Conservation (phyloP, 2,329 filamentous ascomycete genomes). For the Alternaria angustiovoidea region DNA sequence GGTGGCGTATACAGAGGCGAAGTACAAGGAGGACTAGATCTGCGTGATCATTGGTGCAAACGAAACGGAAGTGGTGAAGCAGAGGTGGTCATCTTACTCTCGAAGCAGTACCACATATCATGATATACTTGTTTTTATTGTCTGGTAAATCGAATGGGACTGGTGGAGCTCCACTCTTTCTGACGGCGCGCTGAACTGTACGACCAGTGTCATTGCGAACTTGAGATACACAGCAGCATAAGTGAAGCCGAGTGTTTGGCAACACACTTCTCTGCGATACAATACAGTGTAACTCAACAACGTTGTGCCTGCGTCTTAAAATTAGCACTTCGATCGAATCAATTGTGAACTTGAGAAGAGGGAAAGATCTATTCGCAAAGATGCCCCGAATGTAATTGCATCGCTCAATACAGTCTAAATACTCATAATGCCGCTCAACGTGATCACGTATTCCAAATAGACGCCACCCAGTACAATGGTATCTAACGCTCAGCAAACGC, state of each 20-base stretch:
- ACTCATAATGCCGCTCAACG: slow-evolving; percentile 6
- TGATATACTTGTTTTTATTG: too few relatives aligned
- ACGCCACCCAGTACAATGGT: slow-evolving; percentile 10
- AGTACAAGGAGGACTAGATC: neutral
- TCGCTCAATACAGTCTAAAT: neutral
- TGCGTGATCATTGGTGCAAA: neutral
- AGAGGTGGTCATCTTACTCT: neutral
- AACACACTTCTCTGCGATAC: too few relatives aligned
- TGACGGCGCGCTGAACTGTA: neutral
- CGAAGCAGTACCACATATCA: too few relatives aligned
- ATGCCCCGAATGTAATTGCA: neutral
- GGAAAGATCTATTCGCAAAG: neutral
- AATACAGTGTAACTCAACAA: too few relatives aligned
- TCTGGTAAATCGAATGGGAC: too few relatives aligned
- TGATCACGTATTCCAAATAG: neutral
- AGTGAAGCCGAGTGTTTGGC: too few relatives aligned
- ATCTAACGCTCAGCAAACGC: slow-evolving; percentile 7
- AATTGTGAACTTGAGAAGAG: neutral
- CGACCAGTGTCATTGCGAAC: neutral
- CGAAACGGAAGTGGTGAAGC: neutral
- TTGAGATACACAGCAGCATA: neutral
- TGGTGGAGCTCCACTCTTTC: neutral
- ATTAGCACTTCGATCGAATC: too few relatives aligned
- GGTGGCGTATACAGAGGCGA: too few relatives aligned
- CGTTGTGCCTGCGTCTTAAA: too few relatives aligned